Evolutionary conservation across 2,329 filamentous ascomycete species (phyloP).

Genomic region (Xylariales sp.): DNA sequence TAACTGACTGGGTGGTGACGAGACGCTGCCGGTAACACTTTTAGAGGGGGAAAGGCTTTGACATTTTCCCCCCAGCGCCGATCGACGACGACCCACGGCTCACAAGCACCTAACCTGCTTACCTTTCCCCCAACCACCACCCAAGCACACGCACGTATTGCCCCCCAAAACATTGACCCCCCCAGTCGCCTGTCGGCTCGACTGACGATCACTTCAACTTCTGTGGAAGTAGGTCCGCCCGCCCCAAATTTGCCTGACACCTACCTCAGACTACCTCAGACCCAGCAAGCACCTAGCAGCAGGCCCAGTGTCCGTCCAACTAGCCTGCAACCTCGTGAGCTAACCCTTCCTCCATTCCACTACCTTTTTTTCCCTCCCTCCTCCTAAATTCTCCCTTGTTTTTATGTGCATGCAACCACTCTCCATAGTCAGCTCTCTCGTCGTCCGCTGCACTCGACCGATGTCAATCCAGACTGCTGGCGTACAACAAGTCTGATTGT

Average conservation of each 20-base stretch:
- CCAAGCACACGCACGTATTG: not conserved
- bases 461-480: too few species aligned
- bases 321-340: too few species aligned
- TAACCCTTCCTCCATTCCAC: too few species aligned
- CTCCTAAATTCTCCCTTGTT: too few species aligned
- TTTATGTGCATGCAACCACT: too few species aligned
- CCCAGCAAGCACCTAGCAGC: not conserved
- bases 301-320: not conserved
- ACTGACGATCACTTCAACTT: conserved; percentile 7
- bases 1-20: too few species aligned
- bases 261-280: not conserved
- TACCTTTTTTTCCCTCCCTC: too few species aligned
- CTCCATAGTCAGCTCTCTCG: too few species aligned
- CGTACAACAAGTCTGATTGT: too few species aligned
- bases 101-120: not conserved
- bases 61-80: conserved; percentile 2
- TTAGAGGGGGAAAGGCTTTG: conserved; percentile 1
- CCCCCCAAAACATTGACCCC: conserved; percentile 1
- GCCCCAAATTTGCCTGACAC: conserved; percentile 7
- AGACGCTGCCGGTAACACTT: too few species aligned
- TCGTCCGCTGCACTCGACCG: too few species aligned
- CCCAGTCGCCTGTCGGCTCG: conserved; percentile 4
- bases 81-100: conserved; percentile 3
- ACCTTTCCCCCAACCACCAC: not conserved
- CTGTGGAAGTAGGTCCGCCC: conserved; percentile 4